Evolutionary conservation across 768 basidiomycete genomes (phyloP), one percentile per base, ranked within the genome.

Genomic region (Neoboletus brunneissimus): DNA sequence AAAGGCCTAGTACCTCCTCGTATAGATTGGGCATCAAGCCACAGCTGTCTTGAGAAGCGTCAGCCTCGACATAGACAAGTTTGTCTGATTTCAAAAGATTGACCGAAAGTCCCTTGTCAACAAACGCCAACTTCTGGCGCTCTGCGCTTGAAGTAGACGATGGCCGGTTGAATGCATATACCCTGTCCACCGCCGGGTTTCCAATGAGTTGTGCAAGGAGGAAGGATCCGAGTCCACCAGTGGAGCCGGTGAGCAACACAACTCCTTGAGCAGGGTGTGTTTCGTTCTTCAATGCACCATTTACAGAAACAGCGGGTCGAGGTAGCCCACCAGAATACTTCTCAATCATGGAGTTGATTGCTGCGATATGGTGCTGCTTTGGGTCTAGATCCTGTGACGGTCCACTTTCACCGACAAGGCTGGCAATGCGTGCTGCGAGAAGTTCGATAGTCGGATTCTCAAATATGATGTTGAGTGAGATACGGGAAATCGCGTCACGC

Each of bases 191-290:
- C 1, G 23, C 34, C 0, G 57, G 41, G 4, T 67, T 58, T 18
- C 60, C 41, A 25, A 75, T 56, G 13, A 77, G 64, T 4, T 52
- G 53, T 0, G 67, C 64, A 31, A 79, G 61, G 16, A 76, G 48
- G 48, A 73, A 70, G 2, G 75, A 72, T 16, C 78, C 77, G 1
- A 79, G 67, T 11, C 70, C 72, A 10, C 77, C 78, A 6, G 78
- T 79, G 1, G 77, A 74, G 13, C 78, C 77, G 4, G 78, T 79
- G 34, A 79, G 57, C 1, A 63, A 47, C 1, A 50, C 54, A 1
- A 41, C 45, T 13, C 23, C 32, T 16, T 32, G 16, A 7, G 8
- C 1, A 25, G 53, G 27, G 34, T 4, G 9, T 7, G 18, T 16
- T 25, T 38, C 55, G 16, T 57, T 45, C 31, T 20, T 5, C 11